Percentiles rank a stretch among this genome's conserved stretches.
Evolutionary conservation across 768 basidiomycete genomes (phyloP).

Genomic region (Serpula lacrymans): DNA sequence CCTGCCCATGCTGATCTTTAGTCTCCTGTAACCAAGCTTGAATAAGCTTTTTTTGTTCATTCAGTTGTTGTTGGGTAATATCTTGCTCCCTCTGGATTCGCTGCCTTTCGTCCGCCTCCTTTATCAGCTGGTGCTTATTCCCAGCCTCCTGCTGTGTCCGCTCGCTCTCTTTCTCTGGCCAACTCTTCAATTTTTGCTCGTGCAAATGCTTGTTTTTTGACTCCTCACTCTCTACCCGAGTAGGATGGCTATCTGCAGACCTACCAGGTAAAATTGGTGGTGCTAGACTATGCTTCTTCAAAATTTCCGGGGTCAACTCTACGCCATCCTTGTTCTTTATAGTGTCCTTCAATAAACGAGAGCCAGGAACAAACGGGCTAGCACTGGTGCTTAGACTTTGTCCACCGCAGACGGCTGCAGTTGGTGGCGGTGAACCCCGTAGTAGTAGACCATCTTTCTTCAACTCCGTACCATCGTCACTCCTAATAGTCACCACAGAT

Average conservation of each 20-base stretch:
- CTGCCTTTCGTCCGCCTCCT: constrained; percentile 39
- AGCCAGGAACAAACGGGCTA: no score
- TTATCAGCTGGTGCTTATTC: constrained; percentile 29
- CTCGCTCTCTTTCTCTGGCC: constrained; percentile 25
- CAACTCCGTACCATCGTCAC: constrained; percentile 61
- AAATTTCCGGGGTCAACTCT: constrained; percentile 47
- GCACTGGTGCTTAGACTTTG: no score
- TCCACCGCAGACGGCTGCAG: no score
- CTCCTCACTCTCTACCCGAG: constrained; percentile 64
- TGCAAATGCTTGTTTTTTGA: constrained; percentile 47
- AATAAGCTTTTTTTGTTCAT: constrained; percentile 36
- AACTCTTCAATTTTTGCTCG: constrained; percentile 29
- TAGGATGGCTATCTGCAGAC: no score
- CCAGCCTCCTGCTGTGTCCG: constrained; percentile 25
- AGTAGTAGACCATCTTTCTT: no score
- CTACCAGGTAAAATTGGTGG: no score
- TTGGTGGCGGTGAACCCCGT: no score
- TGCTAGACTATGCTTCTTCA: constrained; percentile 46
- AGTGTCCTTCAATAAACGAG: no score
- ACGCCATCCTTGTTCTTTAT: no score
- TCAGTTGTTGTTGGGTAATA: no score
- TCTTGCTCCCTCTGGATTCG: constrained; percentile 30
- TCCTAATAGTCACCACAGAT: constrained; percentile 63
- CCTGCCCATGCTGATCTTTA: no score
- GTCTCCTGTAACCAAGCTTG: no score